Percentiles rank a stretch among this genome's conserved stretches.
Conservation (phyloP, 345 rosid genomes). For the Melaleuca quinquenervia region DNA sequence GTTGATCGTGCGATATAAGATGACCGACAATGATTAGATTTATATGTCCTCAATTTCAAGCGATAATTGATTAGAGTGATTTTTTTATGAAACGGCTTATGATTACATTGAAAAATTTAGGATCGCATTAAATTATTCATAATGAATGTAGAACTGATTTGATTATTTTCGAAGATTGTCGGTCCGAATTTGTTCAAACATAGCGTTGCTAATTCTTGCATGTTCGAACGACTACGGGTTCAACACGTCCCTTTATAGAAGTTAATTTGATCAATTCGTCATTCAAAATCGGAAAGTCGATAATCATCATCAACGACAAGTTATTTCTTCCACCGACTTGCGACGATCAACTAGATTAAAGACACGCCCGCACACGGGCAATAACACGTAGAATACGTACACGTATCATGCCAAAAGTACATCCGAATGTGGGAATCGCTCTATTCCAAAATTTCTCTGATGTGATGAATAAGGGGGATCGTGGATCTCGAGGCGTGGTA, state of each 20-base stretch:
- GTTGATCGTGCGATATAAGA: no score
- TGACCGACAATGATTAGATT: no score
- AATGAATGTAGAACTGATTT: accelerated
- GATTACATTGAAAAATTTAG: no score
- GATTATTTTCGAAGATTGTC: not conserved
- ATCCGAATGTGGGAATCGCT: not conserved
- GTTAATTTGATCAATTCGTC: not conserved
- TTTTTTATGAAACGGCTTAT: no score
- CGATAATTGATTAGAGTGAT: accelerated
- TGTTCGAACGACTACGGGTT: accelerated
- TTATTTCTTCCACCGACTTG: not conserved
- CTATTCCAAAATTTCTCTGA: not conserved
- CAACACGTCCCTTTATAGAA: not conserved
- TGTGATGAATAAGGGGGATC: not conserved
- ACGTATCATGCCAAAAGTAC: not conserved
- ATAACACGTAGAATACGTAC: not conserved
- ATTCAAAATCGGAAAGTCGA: not conserved
- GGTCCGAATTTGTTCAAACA: not conserved
- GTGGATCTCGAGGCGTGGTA: not conserved
- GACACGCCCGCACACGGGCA: not conserved
- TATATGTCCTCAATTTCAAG: no score
- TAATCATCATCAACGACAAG: not conserved
- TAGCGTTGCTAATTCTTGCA: not conserved
- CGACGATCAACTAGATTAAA: not conserved
- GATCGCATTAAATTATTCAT: accelerated